phyloP scores from a whole-genome alignment of 495 filamentous ascomycete species.

The Tetracladium marchalianum region DNA sequence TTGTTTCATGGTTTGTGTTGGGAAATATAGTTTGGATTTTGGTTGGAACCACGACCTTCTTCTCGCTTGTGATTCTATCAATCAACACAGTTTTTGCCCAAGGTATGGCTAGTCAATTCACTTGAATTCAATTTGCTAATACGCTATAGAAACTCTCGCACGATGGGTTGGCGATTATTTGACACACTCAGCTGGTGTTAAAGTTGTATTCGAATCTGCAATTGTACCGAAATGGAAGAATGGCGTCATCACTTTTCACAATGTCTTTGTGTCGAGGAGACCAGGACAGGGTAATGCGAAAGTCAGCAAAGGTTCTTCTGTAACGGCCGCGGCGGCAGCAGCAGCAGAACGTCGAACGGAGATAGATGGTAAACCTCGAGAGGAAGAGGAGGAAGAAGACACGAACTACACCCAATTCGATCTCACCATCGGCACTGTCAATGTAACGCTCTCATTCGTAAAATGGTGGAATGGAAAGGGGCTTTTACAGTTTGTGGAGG shows the following conservation, averaged over 20 bases:
- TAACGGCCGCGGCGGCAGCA: constrained; percentile 76
- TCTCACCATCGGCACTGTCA: constrained; percentile 85
- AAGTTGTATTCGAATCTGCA: constrained; percentile 93
- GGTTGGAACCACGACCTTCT: constrained; percentile 93
- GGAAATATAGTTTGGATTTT: constrained; percentile 93
- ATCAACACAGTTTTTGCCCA: constrained; percentile 97
- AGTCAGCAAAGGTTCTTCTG: constrained; percentile 88
- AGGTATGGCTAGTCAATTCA: constrained; percentile 39
- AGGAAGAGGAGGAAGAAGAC: constrained; percentile 60
- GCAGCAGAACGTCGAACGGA: constrained; percentile 55
- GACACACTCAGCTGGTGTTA: constrained; percentile 88
- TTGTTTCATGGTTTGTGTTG: constrained; percentile 89
- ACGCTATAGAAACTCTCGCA: constrained; percentile 71
- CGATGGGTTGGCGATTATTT: constrained; percentile 92
- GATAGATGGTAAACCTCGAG: constrained; percentile 24
- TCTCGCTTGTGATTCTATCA: constrained; percentile 76
- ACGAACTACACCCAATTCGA: constrained; percentile 98
- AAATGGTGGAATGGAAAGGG: constrained; percentile 99
- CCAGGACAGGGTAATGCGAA: constrained; percentile 69
- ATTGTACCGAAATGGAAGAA: constrained; percentile 93
- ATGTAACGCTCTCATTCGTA: constrained; percentile 92
- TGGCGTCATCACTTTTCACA: constrained; percentile 91
- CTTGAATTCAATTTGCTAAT: neutral
- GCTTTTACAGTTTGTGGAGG: constrained; percentile 79
- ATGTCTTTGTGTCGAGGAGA: constrained; percentile 88